phyloP scores from a whole-genome alignment of 805 yeast species.

The Saturnispora hagleri region DNA sequence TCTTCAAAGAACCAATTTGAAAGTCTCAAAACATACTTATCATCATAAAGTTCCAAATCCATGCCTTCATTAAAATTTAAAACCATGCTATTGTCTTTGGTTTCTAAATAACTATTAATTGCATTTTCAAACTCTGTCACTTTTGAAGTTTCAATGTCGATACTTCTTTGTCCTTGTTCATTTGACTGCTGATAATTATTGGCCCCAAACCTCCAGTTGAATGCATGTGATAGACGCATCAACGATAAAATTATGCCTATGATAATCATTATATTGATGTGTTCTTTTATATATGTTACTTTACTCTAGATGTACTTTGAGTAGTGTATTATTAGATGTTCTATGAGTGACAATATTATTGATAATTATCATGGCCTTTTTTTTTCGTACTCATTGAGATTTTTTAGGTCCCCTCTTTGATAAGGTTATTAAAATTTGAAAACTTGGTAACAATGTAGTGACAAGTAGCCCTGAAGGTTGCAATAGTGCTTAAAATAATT shows the following conservation, averaged over 20 bases:
- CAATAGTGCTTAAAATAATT: too few species aligned
- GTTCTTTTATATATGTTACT: not conserved
- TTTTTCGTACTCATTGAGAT: not conserved
- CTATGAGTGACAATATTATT: not conserved
- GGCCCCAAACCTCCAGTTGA: not conserved
- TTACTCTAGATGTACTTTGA: not conserved
- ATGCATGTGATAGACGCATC: not conserved
- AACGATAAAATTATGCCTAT: not conserved
- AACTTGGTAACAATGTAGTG: not conserved
- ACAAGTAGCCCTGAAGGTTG: not conserved
- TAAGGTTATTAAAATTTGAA: not conserved
- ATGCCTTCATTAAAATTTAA: not conserved
- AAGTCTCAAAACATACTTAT: slow-evolving; percentile 39
- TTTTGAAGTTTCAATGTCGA: not conserved
- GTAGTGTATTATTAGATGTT: not conserved
- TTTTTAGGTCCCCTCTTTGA: not conserved
- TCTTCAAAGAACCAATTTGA: slow-evolving; percentile 19
- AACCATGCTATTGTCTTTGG: not conserved
- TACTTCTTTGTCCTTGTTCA: not conserved
- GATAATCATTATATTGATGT: not conserved
- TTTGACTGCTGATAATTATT: not conserved
- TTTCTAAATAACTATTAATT: not conserved
- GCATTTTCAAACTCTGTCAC: not conserved
- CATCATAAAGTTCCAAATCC: slow-evolving; percentile 8
- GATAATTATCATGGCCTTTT: not conserved